These are phyloP conservation scores for Saccharum officinarum DNA, from an alignment of 176 grass and related monocot genomes.

Conservation along the genomic window DNA sequence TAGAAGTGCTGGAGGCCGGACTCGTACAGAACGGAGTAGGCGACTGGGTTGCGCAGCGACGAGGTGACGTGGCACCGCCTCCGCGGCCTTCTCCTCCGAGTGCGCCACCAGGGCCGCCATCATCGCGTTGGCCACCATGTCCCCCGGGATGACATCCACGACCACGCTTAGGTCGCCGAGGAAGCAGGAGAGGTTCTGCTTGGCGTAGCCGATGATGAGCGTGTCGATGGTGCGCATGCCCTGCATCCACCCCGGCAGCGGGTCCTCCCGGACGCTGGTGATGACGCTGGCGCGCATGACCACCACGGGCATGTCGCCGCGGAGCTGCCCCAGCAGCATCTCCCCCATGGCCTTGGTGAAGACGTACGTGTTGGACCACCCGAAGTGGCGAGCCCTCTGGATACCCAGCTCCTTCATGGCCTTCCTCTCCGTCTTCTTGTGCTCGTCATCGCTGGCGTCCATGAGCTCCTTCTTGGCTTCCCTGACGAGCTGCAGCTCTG, in stretches of 20 bases:
- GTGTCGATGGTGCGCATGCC: no score
- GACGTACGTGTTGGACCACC: constrained; percentile 78
- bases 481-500: constrained; percentile 52
- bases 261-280: constrained; percentile 62
- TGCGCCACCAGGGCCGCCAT: constrained; percentile 55
- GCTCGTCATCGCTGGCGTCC: background rate
- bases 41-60: constrained; percentile 58
- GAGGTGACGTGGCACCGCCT: constrained; percentile 48
- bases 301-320: constrained; percentile 47
- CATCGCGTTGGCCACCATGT: constrained; percentile 94
- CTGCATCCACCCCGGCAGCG: constrained; percentile 31
- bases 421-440: constrained; percentile 29
- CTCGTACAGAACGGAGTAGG: constrained; percentile 41
- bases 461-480: constrained; percentile 40
- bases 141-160: constrained; percentile 76
- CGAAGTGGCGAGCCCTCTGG: constrained; percentile 53
- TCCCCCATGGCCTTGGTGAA: constrained; percentile 86
- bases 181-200: no score
- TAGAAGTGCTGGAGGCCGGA: constrained; percentile 46
- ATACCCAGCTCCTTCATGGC: constrained; percentile 76
- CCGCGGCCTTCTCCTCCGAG: constrained; percentile 23
- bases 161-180: constrained; percentile 46
- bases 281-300: constrained; percentile 69
- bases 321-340: constrained; percentile 51
- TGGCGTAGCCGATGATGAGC: no score